phyloP scores from a whole-genome alignment of 805 yeast genomes.

The Starmerella gropengiesseri region DNA sequence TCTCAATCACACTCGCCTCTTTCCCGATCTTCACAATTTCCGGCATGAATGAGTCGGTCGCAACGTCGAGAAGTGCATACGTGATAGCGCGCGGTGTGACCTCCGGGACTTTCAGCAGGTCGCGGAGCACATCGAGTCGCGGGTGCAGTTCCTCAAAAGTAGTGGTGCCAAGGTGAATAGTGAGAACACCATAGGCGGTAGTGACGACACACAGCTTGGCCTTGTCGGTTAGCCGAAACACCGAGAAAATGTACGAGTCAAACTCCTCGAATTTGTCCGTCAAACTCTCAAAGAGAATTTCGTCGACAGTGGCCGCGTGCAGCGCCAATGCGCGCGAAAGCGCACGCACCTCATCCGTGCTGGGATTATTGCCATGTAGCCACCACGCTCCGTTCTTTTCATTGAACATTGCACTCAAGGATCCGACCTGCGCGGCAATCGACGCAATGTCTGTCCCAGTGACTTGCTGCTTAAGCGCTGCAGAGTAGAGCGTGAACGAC shows the following conservation, averaged over 20 bases:
- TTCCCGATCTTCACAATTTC: background rate
- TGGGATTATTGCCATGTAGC: conserved; percentile 5
- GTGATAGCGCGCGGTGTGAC: conserved; percentile 3
- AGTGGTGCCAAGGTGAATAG: background rate
- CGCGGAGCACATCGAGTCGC: conserved; percentile 1
- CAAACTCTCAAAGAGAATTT: background rate
- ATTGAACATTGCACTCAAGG: background rate
- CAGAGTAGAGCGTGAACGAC: background rate
- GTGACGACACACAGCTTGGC: background rate
- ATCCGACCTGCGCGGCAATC: background rate
- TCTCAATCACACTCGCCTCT: conserved; percentile 6
- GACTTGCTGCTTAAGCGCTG: conserved; percentile 1
- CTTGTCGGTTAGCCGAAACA: background rate
- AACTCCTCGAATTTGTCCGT: conserved; percentile 8
- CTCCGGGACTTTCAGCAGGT: background rate
- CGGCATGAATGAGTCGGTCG: conserved; percentile 4
- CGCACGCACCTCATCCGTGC: background rate
- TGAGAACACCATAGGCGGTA: conserved; percentile 1
- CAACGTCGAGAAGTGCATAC: conserved; percentile 2
- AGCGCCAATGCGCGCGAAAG: conserved; percentile 1
- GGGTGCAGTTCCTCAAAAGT: background rate
- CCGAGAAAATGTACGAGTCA: conserved; percentile 1
- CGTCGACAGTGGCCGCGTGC: conserved; percentile 5
- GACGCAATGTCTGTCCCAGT: background rate
- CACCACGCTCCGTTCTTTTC: conserved; percentile 5